Conservation (phyloP, 371 early-diverging fungal genomes). For the Mucor mucedo region DNA sequence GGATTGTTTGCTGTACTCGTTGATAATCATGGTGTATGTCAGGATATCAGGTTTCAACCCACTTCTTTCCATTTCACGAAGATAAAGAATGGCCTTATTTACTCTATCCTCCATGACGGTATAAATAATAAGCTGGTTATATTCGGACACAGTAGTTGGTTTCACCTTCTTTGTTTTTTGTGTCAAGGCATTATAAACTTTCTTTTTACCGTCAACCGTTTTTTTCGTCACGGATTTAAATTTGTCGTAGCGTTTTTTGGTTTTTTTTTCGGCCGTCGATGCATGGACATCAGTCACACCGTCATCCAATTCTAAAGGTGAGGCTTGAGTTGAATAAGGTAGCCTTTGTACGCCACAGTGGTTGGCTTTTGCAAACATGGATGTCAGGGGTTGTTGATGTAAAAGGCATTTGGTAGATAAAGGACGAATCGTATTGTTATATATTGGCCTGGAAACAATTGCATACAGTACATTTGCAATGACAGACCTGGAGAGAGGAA, state of each 20-base stretch:
- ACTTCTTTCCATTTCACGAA: conserved; percentile 40
- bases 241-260: conserved; percentile 4
- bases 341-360: conserved; percentile 8
- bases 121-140: conserved; percentile 31
- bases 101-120: conserved; percentile 23
- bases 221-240: conserved; percentile 3
- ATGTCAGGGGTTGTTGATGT: conserved; percentile 6
- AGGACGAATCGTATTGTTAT: neutral
- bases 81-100: conserved; percentile 38
- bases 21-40: conserved; percentile 48
- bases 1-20: conserved; percentile 32
- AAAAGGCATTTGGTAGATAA: neutral
- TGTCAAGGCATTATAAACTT: conserved; percentile 9
- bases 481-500: conserved; percentile 22
- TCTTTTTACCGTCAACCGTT: conserved; percentile 2
- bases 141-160: conserved; percentile 19
- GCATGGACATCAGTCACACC: neutral
- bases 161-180: conserved; percentile 25
- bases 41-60: conserved; percentile 30
- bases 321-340: conserved; percentile 7
- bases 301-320: neutral
- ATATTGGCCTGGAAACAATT: conserved; percentile 24
- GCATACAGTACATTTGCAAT: conserved; percentile 24
- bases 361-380: conserved; percentile 7
- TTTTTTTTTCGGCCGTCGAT: neutral